Evolutionary conservation across 805 yeast genomes (phyloP).

Genomic region (Geotrichum ghanense): DNA sequence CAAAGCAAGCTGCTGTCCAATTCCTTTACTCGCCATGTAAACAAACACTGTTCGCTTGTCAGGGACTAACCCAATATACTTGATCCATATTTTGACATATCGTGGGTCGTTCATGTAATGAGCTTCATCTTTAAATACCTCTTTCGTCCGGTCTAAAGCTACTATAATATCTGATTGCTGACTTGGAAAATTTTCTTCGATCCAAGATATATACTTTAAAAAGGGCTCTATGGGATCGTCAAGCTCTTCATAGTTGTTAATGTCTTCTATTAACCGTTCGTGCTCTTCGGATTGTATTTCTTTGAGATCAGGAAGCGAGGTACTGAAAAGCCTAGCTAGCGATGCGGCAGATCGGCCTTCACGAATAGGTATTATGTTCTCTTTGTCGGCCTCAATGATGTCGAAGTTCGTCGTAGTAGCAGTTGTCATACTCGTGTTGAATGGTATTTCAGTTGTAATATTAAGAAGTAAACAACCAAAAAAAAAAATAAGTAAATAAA

Average conservation of each 20-base stretch:
- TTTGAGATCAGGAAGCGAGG: not conserved
- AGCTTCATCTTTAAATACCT: constrained; percentile 48
- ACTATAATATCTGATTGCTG: constrained; percentile 53
- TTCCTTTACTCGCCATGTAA: constrained; percentile 57
- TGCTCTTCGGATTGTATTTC: constrained; percentile 16
- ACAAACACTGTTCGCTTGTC: constrained; percentile 60
- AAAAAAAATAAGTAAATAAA: too few species aligned
- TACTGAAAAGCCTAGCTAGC: constrained; percentile 35
- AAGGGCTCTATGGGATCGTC: constrained; percentile 80
- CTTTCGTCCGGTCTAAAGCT: constrained; percentile 61
- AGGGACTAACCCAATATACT: constrained; percentile 57
- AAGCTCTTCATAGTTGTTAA: constrained; percentile 42
- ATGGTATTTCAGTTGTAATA: too few species aligned
- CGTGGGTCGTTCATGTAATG: constrained; percentile 77
- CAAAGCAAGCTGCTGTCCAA: constrained; percentile 55
- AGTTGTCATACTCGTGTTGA: too few species aligned
- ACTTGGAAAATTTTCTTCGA: constrained; percentile 42
- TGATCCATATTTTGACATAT: constrained; percentile 71
- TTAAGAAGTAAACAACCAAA: too few species aligned
- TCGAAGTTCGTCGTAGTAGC: constrained; percentile 27
- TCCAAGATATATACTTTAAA: constrained; percentile 70
- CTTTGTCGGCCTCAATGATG: constrained; percentile 48
- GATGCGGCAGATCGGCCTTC: constrained; percentile 61
- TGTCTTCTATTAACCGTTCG: constrained; percentile 36
- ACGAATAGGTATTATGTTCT: constrained; percentile 40